A percentile compares a stretch with the other conserved stretches of the same genome.
phyloP scores from a whole-genome alignment of 2,329 filamentous ascomycete species.

The Coniochaeta sp. region DNA sequence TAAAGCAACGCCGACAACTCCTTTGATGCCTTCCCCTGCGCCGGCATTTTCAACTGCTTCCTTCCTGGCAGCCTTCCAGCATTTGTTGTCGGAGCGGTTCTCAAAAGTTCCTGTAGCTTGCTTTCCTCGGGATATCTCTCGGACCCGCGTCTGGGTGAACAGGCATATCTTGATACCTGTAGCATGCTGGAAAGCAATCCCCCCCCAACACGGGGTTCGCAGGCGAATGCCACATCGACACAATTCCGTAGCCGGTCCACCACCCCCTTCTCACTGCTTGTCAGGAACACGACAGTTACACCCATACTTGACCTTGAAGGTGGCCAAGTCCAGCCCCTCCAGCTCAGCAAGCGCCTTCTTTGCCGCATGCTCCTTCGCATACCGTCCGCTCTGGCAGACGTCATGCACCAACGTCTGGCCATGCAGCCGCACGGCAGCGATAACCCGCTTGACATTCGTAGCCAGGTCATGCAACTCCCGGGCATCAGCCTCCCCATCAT shows the following conservation, averaged over 20 bases:
- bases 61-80: background rate
- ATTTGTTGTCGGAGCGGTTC: no score
- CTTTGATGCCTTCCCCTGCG: no score
- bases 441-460: conserved; percentile 36
- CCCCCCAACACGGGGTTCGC: no score
- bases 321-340: conserved; percentile 35
- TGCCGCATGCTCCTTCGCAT: conserved; percentile 65
- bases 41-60: background rate
- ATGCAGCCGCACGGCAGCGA: conserved; percentile 74
- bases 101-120: no score
- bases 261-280: background rate
- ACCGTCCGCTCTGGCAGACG: conserved; percentile 56
- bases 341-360: conserved; percentile 47
- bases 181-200: no score
- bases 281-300: conserved; percentile 50
- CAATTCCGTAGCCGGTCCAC: no score
- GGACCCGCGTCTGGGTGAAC: no score
- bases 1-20: no score
- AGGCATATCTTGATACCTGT: no score
- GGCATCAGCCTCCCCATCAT: conserved; percentile 12
- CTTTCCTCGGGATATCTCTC: no score
- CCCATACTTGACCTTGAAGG: conserved; percentile 52
- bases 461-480: conserved; percentile 20
- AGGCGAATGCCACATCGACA: no score
- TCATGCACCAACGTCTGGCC: conserved; percentile 57